phyloP scores from a whole-genome alignment of 2,329 filamentous ascomycete genomes.

The Penicillium thymicola region DNA sequence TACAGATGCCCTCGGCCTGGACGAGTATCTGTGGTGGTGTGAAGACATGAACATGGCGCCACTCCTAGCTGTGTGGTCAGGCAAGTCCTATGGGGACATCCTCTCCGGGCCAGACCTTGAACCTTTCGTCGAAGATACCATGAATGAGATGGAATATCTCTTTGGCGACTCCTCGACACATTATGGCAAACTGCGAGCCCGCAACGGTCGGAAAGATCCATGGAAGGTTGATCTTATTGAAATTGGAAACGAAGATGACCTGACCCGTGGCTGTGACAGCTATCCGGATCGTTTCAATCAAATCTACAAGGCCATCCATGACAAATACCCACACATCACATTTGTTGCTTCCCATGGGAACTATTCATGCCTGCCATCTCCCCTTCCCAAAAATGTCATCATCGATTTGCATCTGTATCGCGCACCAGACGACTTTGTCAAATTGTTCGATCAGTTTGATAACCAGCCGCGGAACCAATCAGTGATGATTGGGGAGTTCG shows the following conservation, averaged over 20 bases:
- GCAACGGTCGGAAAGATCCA: slow-evolving; percentile 58
- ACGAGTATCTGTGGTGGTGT: slow-evolving; percentile 62
- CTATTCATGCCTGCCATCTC: slow-evolving; percentile 24
- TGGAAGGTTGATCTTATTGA: slow-evolving; percentile 61
- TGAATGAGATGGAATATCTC: slow-evolving; percentile 64
- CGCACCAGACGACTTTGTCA: slow-evolving; percentile 50
- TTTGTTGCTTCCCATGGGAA: slow-evolving; percentile 51
- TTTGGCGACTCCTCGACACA: slow-evolving; percentile 52
- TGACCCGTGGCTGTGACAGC: slow-evolving; percentile 50
- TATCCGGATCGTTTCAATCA: slow-evolving; percentile 56
- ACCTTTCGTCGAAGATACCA: slow-evolving; percentile 57
- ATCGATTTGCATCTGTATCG: slow-evolving; percentile 54
- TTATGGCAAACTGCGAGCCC: slow-evolving; percentile 56
- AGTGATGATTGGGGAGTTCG: slow-evolving; percentile 33
- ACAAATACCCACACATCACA: slow-evolving; percentile 54
- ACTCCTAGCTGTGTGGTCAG: slow-evolving; percentile 58
- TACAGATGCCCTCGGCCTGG: slow-evolving; percentile 57
- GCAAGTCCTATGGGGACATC: slow-evolving; percentile 53
- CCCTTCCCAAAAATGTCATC: slow-evolving; percentile 37
- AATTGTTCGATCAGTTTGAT: slow-evolving; percentile 54
- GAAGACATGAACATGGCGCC: slow-evolving; percentile 58
- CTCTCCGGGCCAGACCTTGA: slow-evolving; percentile 50
- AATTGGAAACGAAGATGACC: slow-evolving; percentile 66
- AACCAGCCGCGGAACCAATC: slow-evolving; percentile 42
- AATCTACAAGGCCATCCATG: slow-evolving; percentile 58